phyloP scores from a whole-genome alignment of 2,329 filamentous ascomycete genomes.

The Aspergillus sp. region DNA sequence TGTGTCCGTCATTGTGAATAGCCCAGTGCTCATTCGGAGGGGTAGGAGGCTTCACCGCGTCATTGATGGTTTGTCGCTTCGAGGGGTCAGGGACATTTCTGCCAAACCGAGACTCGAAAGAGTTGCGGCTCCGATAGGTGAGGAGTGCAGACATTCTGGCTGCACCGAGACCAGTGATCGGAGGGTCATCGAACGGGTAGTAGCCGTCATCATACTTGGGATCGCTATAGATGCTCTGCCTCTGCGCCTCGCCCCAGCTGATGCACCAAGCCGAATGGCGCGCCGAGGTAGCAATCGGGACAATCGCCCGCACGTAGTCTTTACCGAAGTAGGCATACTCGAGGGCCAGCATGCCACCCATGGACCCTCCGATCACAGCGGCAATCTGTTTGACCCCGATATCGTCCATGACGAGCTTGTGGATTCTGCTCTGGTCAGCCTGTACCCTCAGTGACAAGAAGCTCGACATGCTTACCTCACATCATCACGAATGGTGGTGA shows the following conservation, averaged over 20 bases:
- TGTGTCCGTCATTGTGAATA: slow-evolving; percentile 76
- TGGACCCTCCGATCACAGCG: slow-evolving; percentile 48
- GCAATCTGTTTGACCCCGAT: slow-evolving; percentile 46
- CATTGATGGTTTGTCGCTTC: slow-evolving; percentile 73
- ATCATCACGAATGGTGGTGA: slow-evolving; percentile 92
- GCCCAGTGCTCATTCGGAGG: slow-evolving; percentile 65
- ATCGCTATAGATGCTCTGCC: slow-evolving; percentile 79
- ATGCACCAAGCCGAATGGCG: slow-evolving; percentile 51
- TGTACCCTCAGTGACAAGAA: neutral
- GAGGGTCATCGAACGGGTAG: slow-evolving; percentile 79
- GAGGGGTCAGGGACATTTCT: slow-evolving; percentile 83
- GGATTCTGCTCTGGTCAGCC: slow-evolving; percentile 31
- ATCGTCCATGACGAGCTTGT: slow-evolving; percentile 46
- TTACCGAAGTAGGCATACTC: slow-evolving; percentile 64
- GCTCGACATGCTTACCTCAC: slow-evolving; percentile 58
- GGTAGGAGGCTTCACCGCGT: slow-evolving; percentile 48
- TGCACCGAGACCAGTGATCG: slow-evolving; percentile 75
- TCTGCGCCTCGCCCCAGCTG: slow-evolving; percentile 49
- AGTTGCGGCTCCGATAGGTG: slow-evolving; percentile 93
- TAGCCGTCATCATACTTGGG: slow-evolving; percentile 98
- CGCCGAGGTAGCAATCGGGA: slow-evolving; percentile 48
- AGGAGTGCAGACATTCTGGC: slow-evolving; percentile 94
- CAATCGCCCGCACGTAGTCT: slow-evolving; percentile 45
- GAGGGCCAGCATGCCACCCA: slow-evolving; percentile 50
- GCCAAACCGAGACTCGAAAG: slow-evolving; percentile 90